Evolutionary conservation across 2,329 filamentous ascomycete genomes (phyloP).

Genomic region (Calonectria hongkongensis): DNA sequence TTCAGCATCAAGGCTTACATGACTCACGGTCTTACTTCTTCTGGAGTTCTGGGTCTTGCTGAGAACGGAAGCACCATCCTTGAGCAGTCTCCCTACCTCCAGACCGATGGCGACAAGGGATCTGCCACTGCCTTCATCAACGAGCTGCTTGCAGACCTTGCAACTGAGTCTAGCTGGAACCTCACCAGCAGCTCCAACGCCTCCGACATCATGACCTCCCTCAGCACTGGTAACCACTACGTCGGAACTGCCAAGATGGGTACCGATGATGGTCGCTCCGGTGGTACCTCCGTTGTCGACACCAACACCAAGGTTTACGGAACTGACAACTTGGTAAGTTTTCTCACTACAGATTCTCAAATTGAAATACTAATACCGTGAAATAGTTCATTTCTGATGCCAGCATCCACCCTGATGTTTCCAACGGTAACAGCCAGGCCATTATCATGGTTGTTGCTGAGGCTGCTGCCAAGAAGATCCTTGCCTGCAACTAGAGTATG

Average conservation of each 20-base stretch:
- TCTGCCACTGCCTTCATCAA: conserved; percentile 80
- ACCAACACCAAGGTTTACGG: conserved; percentile 78
- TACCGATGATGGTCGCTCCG: conserved; percentile 70
- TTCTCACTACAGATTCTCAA: accelerated
- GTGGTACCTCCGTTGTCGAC: conserved; percentile 76
- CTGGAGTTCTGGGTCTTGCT: conserved; percentile 77
- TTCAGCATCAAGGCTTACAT: conserved; percentile 76
- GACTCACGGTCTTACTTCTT: conserved; percentile 76
- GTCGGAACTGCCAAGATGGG: conserved; percentile 77
- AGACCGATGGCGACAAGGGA: conserved; percentile 74
- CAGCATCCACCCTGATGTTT: conserved; percentile 80
- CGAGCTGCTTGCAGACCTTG: conserved; percentile 73
- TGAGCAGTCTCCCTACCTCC: conserved; percentile 75
- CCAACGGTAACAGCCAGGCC: conserved; percentile 79
- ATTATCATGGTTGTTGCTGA: conserved; percentile 79
- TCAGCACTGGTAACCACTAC: conserved; percentile 67
- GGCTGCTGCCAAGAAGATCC: conserved; percentile 63
- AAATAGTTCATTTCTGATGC: conserved; percentile 76
- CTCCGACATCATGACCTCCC: conserved; percentile 54
- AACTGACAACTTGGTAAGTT: conserved; percentile 73
- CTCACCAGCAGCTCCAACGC: conserved; percentile 48
- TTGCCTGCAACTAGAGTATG: conserved; percentile 26
- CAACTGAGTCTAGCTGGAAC: conserved; percentile 51
- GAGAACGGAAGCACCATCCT: conserved; percentile 74
- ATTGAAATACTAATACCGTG: neutral